phyloP scores from a whole-genome alignment of 2,329 filamentous ascomycete genomes.

The Stromatinia cepivora region DNA sequence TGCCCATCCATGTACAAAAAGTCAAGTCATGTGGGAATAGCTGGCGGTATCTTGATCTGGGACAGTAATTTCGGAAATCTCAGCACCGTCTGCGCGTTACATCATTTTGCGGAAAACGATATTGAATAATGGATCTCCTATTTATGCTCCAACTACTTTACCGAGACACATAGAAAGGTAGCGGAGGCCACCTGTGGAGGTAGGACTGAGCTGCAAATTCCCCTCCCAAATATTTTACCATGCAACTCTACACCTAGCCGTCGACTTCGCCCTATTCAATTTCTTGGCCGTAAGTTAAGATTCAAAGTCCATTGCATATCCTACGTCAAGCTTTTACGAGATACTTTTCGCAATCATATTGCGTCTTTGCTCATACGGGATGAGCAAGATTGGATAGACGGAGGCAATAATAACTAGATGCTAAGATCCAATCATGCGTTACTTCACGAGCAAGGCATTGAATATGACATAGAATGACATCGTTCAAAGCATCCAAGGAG shows the following conservation, averaged over 20 bases:
- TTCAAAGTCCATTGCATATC: not conserved
- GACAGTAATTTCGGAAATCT: conserved; percentile 62
- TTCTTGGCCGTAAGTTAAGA: not conserved
- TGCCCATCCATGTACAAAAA: conserved; percentile 59
- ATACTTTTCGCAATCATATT: not conserved
- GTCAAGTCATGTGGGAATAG: conserved; percentile 54
- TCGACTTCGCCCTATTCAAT: not conserved
- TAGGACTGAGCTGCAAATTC: conserved; percentile 30
- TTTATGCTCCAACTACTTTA: conserved; percentile 40
- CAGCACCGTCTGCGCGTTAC: conserved; percentile 50
- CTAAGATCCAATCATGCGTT: not conserved
- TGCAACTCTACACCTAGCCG: not conserved
- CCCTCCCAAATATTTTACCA: not conserved
- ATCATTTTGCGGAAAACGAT: conserved; percentile 25
- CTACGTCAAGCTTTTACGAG: not conserved
- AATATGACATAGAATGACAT: not conserved
- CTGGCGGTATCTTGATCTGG: conserved; percentile 56
- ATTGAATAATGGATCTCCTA: conserved; percentile 38
- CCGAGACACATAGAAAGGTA: conserved; percentile 51
- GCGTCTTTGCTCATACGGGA: not conserved
- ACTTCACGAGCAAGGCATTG: not conserved
- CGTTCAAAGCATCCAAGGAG: not conserved
- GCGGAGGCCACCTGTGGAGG: conserved; percentile 57
- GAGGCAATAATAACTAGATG: not conserved
- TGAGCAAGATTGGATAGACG: not conserved